A percentile compares a stretch with the other conserved stretches of the same genome.
phyloP scores from a whole-genome alignment of 331 rosid genomes.

The Cucumis variabilis region DNA sequence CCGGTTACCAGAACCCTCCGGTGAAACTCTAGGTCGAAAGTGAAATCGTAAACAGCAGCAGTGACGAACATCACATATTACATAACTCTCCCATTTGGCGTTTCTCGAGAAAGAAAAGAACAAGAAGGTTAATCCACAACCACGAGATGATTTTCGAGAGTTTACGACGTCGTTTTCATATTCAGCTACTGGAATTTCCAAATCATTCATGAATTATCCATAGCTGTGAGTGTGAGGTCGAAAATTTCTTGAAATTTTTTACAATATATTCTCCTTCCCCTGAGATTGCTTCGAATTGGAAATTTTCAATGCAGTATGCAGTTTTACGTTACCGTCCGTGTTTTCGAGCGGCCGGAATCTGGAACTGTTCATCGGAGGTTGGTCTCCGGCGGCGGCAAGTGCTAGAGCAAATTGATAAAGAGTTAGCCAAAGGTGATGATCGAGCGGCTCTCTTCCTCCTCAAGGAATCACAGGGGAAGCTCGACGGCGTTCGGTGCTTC shows the following conservation, averaged over 20 bases:
- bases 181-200: neutral
- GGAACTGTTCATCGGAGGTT: slow-evolving; percentile 58
- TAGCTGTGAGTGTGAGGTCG: slow-evolving; percentile 34
- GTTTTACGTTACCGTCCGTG: slow-evolving; percentile 44
- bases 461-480: slow-evolving; percentile 69
- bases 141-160: neutral
- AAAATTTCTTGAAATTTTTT: neutral
- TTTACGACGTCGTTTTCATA: neutral
- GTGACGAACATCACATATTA: slow-evolving; percentile 4
- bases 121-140: neutral
- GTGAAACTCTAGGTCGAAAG: neutral
- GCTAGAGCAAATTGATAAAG: slow-evolving; percentile 69
- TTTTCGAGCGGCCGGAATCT: slow-evolving; percentile 27
- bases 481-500: slow-evolving; percentile 71
- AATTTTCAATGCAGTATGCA: slow-evolving; percentile 42
- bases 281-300: slow-evolving; percentile 35
- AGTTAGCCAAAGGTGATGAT: slow-evolving; percentile 70
- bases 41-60: slow-evolving; percentile 13
- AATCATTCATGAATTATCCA: neutral
- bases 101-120: neutral
- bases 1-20: slow-evolving; percentile 20
- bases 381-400: slow-evolving; percentile 51
- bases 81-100: neutral
- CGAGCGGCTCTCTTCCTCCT: slow-evolving; percentile 73
- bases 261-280: neutral